These are phyloP conservation scores for Bathelium albidoporum DNA, from an alignment of 495 filamentous ascomycete species.

Conservation along the genomic window DNA sequence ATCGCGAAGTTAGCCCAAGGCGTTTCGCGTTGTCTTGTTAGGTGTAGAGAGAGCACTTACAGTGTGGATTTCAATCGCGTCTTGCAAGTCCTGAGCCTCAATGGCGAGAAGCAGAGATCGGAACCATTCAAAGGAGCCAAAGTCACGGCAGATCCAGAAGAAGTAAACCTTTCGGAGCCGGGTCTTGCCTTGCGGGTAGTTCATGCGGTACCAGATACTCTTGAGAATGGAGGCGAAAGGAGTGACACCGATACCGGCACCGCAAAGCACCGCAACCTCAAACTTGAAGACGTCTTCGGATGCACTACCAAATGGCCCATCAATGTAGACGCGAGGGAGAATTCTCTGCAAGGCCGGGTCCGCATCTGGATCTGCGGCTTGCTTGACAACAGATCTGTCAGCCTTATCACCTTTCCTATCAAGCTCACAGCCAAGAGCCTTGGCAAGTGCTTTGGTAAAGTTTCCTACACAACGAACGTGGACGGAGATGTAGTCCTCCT, in stretches of 20 bases:
- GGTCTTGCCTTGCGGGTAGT: conserved; percentile 65
- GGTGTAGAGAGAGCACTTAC: conserved; percentile 21
- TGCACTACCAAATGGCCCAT: conserved; percentile 68
- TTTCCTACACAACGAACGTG: conserved; percentile 64
- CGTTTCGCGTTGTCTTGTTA: no score
- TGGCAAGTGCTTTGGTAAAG: conserved; percentile 55
- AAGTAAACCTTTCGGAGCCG: conserved; percentile 71
- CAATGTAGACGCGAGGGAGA: conserved; percentile 64
- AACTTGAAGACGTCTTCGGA: conserved; percentile 73
- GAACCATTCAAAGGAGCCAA: conserved; percentile 76
- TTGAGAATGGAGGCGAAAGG: conserved; percentile 71
- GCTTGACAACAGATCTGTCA: conserved; percentile 44
- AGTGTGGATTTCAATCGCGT: conserved; percentile 62
- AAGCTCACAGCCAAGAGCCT: conserved; percentile 59
- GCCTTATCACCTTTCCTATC: conserved; percentile 34
- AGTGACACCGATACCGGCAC: conserved; percentile 64
- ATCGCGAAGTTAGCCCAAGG: conserved; percentile 8
- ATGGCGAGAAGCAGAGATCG: conserved; percentile 66
- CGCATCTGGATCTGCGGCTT: conserved; percentile 41
- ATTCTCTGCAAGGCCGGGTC: conserved; percentile 60
- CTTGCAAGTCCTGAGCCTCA: conserved; percentile 71
- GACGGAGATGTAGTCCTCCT: conserved; percentile 74
- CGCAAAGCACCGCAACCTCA: conserved; percentile 58
- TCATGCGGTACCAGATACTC: conserved; percentile 81
- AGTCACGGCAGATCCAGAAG: conserved; percentile 76